Base-by-base conservation (phyloP, 108 stramenopile genomes). In the Fragilaria radians region DNA sequence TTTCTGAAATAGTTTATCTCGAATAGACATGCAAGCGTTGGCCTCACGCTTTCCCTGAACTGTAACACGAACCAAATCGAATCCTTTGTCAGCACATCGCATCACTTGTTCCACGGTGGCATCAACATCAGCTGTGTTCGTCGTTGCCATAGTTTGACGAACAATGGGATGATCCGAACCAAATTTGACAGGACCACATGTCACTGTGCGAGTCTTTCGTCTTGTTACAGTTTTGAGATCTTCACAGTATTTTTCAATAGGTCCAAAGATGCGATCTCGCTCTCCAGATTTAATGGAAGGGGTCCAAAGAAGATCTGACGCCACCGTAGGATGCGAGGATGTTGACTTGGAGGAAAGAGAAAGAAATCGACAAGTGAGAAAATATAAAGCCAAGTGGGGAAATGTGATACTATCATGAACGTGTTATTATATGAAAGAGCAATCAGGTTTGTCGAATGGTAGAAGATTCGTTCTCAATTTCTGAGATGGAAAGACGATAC, bases 121-220 rank as follows among this genome's bases (percentile, higher is more conserved):
- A 26, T 91, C 89, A 17, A 96, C 95, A 67, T 97, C 88, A 52
- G 93, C 86, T 32, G 96, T 97, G 70, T 89, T 78, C 28, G 96
- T 97, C 3, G 96, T 97, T 7, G 92, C 94, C 96, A 97, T 97
- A 46, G 96, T 97, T 78, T 97, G 96, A 54, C 86, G 72, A 1
- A 95, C 96, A 69, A 97, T 96, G 57, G 86, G 92, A 62, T 97
- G 96, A 52, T 95, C 95, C 23, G 90, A 92, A 24, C 96, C 96
- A 70, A 97, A 94, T 50, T 87, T 87, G 76, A 94, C 78, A 45
- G 93, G 93, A 25, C 93, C 93, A 56, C 87, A 91, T 9, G 53
- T 70, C 14, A 94, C 93, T 19, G 89, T 91, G 7, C 89, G 79
- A 26, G 89, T 91, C 72, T 81, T 81, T 27, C 93, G 88, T 3